These are phyloP conservation scores for Apiotrichum sp. DNA, from an alignment of 1,284 basidiomycete genomes.

Conservation along the genomic window DNA sequence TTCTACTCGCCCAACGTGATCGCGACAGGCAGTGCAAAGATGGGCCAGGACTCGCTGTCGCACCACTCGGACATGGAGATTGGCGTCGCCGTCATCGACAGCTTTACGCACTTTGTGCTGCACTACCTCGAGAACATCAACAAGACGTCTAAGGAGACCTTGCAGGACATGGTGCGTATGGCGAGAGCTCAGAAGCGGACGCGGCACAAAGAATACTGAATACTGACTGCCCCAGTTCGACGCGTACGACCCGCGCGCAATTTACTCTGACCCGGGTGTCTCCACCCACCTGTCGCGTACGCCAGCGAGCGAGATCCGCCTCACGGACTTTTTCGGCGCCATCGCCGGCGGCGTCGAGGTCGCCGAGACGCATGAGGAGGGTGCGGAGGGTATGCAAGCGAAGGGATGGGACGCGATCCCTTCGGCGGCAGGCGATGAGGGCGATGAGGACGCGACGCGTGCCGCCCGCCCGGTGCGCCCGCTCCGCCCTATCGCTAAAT, in stretches of 20 bases:
- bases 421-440: too few species aligned
- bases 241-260: constrained; percentile 65
- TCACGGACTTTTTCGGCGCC: constrained; percentile 95
- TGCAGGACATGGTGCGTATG: constrained; percentile 68
- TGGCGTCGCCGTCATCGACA: constrained; percentile 91
- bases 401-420: too few species aligned
- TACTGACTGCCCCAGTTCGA: constrained; percentile 58
- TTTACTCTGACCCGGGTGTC: constrained; percentile 80
- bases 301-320: constrained; percentile 60
- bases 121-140: constrained; percentile 87
- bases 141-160: constrained; percentile 73
- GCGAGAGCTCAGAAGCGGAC: too few species aligned
- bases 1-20: constrained; percentile 95
- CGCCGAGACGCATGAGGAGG: neutral
- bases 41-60: constrained; percentile 95
- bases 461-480: neutral
- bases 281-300: constrained; percentile 69
- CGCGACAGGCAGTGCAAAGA: constrained; percentile 79
- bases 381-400: too few species aligned
- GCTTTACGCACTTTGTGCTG: constrained; percentile 86
- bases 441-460: neutral
- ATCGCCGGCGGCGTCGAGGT: constrained; percentile 70
- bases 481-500: neutral
- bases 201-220: too few species aligned
- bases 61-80: constrained; percentile 89